These are phyloP conservation scores for Tylopilus intermedius DNA, from an alignment of 768 basidiomycete species.

Conservation along the genomic window DNA sequence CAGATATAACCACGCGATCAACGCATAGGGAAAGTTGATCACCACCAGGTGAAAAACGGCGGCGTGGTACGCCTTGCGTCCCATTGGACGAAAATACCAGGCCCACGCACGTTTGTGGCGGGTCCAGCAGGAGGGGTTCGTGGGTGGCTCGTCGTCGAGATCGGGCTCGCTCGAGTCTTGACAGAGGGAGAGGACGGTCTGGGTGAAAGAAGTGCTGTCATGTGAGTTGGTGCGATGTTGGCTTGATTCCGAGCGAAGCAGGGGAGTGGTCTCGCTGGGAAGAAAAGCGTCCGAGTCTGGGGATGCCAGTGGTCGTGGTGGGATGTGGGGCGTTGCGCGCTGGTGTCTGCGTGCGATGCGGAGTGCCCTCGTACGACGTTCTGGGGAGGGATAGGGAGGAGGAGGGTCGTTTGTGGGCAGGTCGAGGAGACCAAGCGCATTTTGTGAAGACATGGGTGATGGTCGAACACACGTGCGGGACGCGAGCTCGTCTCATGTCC, in stretches of 20 bases:
- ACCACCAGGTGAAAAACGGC: slow-evolving; percentile 65
- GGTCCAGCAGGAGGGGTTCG: slow-evolving; percentile 4
- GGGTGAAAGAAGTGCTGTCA: slow-evolving; percentile 58
- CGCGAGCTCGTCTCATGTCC: not conserved
- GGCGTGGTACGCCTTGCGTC: slow-evolving; percentile 52
- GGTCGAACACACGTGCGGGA: not conserved
- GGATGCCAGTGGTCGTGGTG: slow-evolving; percentile 18
- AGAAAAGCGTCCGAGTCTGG: slow-evolving; percentile 35
- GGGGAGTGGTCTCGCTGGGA: slow-evolving; percentile 44
- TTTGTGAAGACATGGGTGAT: slow-evolving; percentile 5
- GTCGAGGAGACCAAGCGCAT: slow-evolving; percentile 9
- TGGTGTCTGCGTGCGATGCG: slow-evolving; percentile 30
- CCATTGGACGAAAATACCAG: slow-evolving; percentile 63
- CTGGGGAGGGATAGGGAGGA: slow-evolving; percentile 60
- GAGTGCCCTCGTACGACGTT: slow-evolving; percentile 38
- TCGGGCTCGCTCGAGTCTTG: slow-evolving; percentile 45
- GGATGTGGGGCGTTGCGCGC: slow-evolving; percentile 27
- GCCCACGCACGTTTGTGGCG: slow-evolving; percentile 35
- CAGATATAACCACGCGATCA: slow-evolving; percentile 73
- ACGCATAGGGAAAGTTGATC: slow-evolving; percentile 74
- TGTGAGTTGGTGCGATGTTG: slow-evolving; percentile 52
- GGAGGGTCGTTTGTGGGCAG: slow-evolving; percentile 48
- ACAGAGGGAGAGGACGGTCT: slow-evolving; percentile 68
- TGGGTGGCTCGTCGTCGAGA: slow-evolving; percentile 19
- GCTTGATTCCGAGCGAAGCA: slow-evolving; percentile 29